phyloP scores from a whole-genome alignment of 768 basidiomycete species.

The Serendipita sp. region DNA sequence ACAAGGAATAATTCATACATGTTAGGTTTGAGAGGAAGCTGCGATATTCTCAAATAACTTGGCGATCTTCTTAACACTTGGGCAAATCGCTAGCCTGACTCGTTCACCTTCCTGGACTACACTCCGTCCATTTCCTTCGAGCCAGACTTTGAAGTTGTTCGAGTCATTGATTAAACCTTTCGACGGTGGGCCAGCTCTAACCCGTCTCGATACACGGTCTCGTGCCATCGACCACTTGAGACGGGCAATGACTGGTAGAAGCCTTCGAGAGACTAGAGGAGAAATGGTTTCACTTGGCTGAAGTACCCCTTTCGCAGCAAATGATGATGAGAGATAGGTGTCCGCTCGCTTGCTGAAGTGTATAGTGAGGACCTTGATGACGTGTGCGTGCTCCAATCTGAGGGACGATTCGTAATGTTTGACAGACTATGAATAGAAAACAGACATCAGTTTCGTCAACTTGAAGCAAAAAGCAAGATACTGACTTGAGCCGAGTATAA shows the following conservation, averaged over 20 bases:
- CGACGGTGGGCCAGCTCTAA: neutral
- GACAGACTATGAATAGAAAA: neutral
- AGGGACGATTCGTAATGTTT: neutral
- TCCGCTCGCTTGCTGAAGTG: neutral
- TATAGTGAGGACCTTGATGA: neutral
- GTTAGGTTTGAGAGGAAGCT: too few relatives aligned
- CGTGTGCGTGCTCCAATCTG: neutral
- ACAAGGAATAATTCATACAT: too few relatives aligned
- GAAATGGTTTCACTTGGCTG: neutral
- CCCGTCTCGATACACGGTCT: neutral
- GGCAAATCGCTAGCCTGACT: neutral
- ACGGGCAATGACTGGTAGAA: neutral
- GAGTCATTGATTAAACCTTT: neutral
- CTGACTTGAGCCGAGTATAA: neutral
- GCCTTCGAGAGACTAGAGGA: neutral
- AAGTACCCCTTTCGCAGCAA: too few relatives aligned
- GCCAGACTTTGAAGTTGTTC: neutral
- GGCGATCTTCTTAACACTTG: neutral
- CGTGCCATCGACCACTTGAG: neutral
- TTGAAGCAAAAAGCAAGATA: neutral
- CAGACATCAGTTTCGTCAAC: neutral
- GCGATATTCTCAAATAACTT: slow-evolving; percentile 7
- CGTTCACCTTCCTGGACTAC: neutral
- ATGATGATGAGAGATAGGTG: too few relatives aligned
- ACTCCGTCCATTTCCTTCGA: neutral